Evolutionary conservation across 352 stramenopile species (phyloP), one percentile per base, ranked within the genome.

Genomic region (Pythium diclinum): DNA sequence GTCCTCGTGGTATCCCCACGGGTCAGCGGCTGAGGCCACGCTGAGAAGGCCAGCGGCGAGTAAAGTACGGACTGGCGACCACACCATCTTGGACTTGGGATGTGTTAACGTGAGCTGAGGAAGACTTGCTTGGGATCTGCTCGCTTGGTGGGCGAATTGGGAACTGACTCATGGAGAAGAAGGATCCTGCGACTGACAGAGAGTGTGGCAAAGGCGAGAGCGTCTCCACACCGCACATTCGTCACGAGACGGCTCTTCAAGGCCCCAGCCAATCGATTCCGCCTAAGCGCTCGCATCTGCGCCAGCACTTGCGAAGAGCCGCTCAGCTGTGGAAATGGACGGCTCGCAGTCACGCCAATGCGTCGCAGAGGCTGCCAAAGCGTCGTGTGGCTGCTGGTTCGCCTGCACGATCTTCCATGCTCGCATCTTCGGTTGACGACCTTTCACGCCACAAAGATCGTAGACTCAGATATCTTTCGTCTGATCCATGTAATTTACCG

Each of bases 1-100:
- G 44, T 77, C 59, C 42, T 83, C 67, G 44, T 78, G 70, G 67
- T 89, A 88, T 32, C 78, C 70, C 81, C 81, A 89, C 49, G 71
- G 57, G 7, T 72, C 65, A 0, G 38, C 59, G 1, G 80, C 73
- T 11, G 59, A 61, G 6, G 52, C 60, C 1, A 54, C 47, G 16
- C 56, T 63, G 16, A 82, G 25, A 13, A 78, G 44, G 36, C 61
- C 47, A 3, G 61, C 59, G 32, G 75, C 11, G 3, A 89, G 25
- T 14, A 84, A 28, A 11, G 61, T 46, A 32, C 61, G 68, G 14
- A 68, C 38, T 17, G 46, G 25, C 5, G 58, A 64, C 71, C 63
- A 69, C 16, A 75, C 61, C 71, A 78, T 78, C 13, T 40, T 34
- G n/a, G 6, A 28, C 25, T 48, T 48, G 2, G 61, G 34, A 48